Base-by-base conservation (phyloP, 2,329 filamentous ascomycete species). In the Immersiporthe knoxdaviesiana region DNA sequence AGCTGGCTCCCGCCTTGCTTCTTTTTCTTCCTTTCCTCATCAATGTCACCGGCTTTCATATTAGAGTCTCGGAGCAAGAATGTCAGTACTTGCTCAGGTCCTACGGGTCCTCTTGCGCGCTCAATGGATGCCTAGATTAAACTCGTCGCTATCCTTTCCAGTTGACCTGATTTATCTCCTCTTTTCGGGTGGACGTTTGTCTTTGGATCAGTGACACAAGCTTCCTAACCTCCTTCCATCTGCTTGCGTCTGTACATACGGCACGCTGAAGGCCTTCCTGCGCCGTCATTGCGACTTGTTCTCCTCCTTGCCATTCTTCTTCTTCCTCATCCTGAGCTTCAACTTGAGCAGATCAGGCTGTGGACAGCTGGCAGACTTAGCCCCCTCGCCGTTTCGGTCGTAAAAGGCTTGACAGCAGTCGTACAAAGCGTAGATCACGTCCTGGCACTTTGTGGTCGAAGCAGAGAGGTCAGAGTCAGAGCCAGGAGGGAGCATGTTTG, bases 11-110 rank as follows among this genome's bases (percentile, higher is more conserved):
- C 0, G 39, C 16, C 41, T 56, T 77, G 79, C 79, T 76, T 75
- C 80, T 82, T 82, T 84, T 82, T 81, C 30, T 12, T 62, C 39
- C 39, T 79, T 81, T 84, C 80, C 81, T 83, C 84, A 82, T 86
- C 85, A 95, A 92, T 93, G 90, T 93, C 89, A 88, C 85, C 79
- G 90, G 91, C 93, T 91, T 92, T 91, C 89, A 92, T 92, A 92
- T 95, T 98, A 98, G 96, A 99, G 96, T 99, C 96, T 97, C 95
- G 94, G 92, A 92, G 90, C 89, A 92, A 89, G 92, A 89, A 81
- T 79, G 79, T 94, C 92, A 93, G 87, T 98, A 88, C 92, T 93
- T 94, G 90, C 92, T 93, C 92, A 97, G 93, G 88, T 91, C 61
- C 90, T 85, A 81, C 81, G 85, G 88, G 91, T 63, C 87, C 92